Evolutionary conservation across 148 eudicot genomes (phyloP), one percentile per base, ranked within the genome.

Genomic region (Hydrangea macrophylla): DNA sequence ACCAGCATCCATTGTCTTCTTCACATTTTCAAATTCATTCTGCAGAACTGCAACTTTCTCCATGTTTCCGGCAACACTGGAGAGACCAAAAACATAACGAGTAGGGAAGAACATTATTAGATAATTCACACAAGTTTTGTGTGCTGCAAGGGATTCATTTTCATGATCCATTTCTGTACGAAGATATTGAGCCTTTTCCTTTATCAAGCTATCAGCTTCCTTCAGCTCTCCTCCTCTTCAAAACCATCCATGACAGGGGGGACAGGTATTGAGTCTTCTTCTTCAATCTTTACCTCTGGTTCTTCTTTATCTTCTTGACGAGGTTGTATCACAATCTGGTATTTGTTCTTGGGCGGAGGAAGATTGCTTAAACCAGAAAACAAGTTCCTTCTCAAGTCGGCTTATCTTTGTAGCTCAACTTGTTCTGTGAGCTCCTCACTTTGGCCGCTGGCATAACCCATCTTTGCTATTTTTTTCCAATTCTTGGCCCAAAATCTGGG

Each of bases 321-420:
- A 15, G 90, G 92, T 31, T 82, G 97, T 63, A 87, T 75, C 59
- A 84, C 93, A 64, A 95, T 86, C 69, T 91, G 96, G 75, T 95
- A 95, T 74, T 91, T 97, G 69, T 95, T 94, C 79, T 80, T 94
- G 27, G 98, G 98, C 76, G 89, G 93, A 6, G 99, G 99, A 66
- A 95, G 91, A 56, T 65, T 76, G 69, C 82, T 86, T 72, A 95
- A 74, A 77, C 99, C 96, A 74, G 90, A 84, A 54, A 85, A 88
- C 73, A 95, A 64, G 60, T 87, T 87, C 75, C 86, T 87, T 77
- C 85, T 85, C 60, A 84, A 78, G 60, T 91, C 96, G 70, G 97
- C 92, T 76, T 84, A 90, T 64, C 96, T 84, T 32, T 83, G 75
- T 12, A 81, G 77, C 77, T 89, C 95, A 60, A 87, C 83, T 69